Percentiles rank a stretch among this genome's conserved stretches.
Evolutionary conservation across 2,329 filamentous ascomycete genomes (phyloP).

Genomic region (Fusarium clavum): DNA sequence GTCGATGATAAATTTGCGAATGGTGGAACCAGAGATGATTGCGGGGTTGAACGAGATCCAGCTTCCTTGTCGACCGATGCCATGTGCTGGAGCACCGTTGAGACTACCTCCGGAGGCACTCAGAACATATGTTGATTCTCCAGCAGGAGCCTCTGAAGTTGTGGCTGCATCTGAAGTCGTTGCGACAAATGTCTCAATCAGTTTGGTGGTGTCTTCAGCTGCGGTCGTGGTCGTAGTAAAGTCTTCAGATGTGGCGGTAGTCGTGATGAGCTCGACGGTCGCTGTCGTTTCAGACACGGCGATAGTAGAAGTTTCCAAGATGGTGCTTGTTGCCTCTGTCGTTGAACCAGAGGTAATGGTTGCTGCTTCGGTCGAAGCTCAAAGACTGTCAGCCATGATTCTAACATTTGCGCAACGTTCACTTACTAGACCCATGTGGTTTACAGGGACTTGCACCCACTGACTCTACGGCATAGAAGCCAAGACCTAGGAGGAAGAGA

Average conservation of each 20-base stretch:
- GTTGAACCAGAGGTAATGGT: not conserved
- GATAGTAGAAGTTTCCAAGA: too few species aligned
- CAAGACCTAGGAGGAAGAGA: not conserved
- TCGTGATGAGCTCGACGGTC: too few species aligned
- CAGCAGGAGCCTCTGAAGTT: not conserved
- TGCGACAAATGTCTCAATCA: rapidly evolving
- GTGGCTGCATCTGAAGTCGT: rapidly evolving
- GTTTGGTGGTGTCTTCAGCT: not conserved
- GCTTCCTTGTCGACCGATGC: not conserved
- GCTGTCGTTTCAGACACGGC: too few species aligned
- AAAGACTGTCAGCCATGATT: not conserved
- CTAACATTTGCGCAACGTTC: too few species aligned
- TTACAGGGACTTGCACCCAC: not conserved
- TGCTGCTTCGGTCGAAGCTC: not conserved
- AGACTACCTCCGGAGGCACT: not conserved
- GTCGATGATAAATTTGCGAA: not conserved
- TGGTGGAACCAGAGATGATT: not conserved
- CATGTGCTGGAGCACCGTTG: rapidly evolving
- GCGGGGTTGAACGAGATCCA: not conserved
- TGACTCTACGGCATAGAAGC: not conserved
- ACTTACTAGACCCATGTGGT: too few species aligned
- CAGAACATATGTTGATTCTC: not conserved
- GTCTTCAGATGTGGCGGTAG: not conserved
- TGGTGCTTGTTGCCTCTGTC: not conserved
- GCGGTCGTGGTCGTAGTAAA: rapidly evolving